Evolutionary conservation across 345 rosid genomes (phyloP).

Genomic region (Euphorbia peplus): DNA sequence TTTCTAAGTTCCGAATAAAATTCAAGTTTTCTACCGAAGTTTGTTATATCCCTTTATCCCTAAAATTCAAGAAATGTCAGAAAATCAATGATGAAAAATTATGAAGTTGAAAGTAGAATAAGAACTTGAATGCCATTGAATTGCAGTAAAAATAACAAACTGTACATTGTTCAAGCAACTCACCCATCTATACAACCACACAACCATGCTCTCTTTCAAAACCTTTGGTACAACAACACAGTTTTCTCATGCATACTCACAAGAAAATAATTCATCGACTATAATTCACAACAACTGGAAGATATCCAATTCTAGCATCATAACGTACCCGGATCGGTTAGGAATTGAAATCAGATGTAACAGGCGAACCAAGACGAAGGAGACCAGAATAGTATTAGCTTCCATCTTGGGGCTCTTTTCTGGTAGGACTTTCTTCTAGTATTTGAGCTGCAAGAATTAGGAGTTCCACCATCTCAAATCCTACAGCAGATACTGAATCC

Average conservation of each 20-base stretch:
- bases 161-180: slow-evolving; percentile 12
- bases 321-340: not conserved
- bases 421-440: slow-evolving; percentile 37
- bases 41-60: too few relatives aligned
- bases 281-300: not conserved
- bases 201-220: not conserved
- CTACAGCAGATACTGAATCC: slow-evolving; percentile 82
- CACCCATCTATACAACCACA: not conserved
- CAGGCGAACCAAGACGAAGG: not conserved
- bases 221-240: slow-evolving; percentile 7
- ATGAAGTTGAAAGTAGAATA: not conserved
- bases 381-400: slow-evolving; percentile 14
- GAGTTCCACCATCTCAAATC: slow-evolving; percentile 97
- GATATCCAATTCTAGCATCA: not conserved
- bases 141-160: not conserved
- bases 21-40: too few relatives aligned
- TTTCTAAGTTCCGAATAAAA: too few relatives aligned
- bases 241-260: not conserved
- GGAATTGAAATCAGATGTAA: slow-evolving; percentile 8
- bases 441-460: slow-evolving; percentile 69
- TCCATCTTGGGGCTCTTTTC: slow-evolving; percentile 14
- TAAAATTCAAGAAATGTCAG: too few relatives aligned
- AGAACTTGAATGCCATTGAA: not conserved
- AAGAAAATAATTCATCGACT: not conserved
- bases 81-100: too few relatives aligned